Conservation (phyloP, 371 early-diverging fungal genomes). For the Paramicrosporidium saccamoebae region DNA sequence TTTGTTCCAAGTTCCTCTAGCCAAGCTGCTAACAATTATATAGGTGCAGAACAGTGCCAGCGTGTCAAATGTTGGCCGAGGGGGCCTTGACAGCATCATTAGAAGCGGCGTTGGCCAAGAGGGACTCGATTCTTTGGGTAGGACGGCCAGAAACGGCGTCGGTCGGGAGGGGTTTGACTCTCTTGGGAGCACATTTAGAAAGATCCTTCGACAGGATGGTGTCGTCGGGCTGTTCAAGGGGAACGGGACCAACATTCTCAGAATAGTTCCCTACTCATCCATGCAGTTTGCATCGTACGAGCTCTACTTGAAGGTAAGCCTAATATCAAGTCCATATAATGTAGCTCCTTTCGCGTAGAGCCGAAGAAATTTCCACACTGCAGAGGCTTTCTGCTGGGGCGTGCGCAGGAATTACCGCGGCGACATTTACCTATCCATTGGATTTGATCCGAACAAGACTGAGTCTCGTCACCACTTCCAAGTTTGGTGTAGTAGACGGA, state of each 20-base stretch:
- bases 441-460: constrained; percentile 59
- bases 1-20: constrained; percentile 34
- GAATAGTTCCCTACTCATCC: constrained; percentile 62
- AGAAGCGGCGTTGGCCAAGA: too few relatives aligned
- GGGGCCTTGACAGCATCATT: too few relatives aligned
- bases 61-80: too few relatives aligned
- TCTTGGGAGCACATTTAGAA: too few relatives aligned
- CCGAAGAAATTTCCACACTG: constrained; percentile 24
- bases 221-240: constrained; percentile 50
- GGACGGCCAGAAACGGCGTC: too few relatives aligned
- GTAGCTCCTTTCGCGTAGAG: too few relatives aligned
- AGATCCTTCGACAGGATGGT: constrained; percentile 63
- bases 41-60: too few relatives aligned
- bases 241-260: constrained; percentile 65
- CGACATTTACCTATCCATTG: constrained; percentile 48
- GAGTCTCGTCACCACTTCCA: constrained; percentile 24
- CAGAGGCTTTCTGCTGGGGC: constrained; percentile 40
- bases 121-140: too few relatives aligned
- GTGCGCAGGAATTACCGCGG: constrained; percentile 41
- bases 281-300: constrained; percentile 69
- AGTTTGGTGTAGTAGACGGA: constrained; percentile 2
- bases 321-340: background rate
- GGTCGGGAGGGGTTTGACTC: too few relatives aligned
- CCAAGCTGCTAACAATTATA: too few relatives aligned
- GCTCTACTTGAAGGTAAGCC: constrained; percentile 16